Conservation (phyloP, 352 stramenopile genomes). For the Phytophthora agathidicida region DNA sequence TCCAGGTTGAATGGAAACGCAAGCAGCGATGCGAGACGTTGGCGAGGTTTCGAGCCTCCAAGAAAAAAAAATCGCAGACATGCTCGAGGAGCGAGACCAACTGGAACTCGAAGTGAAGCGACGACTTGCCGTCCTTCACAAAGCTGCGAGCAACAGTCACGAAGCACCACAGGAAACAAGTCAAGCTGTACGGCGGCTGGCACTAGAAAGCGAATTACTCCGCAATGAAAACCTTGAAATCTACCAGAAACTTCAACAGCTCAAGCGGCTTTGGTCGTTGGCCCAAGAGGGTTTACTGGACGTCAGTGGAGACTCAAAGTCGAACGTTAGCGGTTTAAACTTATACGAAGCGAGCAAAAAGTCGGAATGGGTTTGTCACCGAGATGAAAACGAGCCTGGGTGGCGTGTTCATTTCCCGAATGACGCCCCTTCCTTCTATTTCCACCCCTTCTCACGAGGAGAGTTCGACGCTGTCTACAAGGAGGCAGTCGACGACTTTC, state of each 20-base stretch:
- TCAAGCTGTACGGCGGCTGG: background rate
- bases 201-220: slow-evolving; percentile 1
- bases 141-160: background rate
- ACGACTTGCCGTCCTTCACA: background rate
- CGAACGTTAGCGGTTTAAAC: background rate
- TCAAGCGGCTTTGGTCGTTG: background rate
- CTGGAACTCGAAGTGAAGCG: background rate
- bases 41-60: background rate
- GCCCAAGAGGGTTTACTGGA: background rate
- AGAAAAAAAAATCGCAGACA: background rate
- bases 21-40: background rate
- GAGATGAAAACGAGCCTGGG: background rate
- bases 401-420: slow-evolving; percentile 7
- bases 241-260: background rate
- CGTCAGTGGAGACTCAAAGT: background rate
- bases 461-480: slow-evolving; percentile 21
- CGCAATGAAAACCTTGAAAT: slow-evolving; percentile 4
- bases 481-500: background rate
- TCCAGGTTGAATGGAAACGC: background rate
- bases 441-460: background rate
- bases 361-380: background rate
- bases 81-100: background rate
- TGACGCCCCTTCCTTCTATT: slow-evolving; percentile 1
- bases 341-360: background rate
- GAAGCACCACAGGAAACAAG: background rate